These are phyloP conservation scores for Pseudogymnoascus sp. DNA, from an alignment of 2,329 filamentous ascomycete genomes.

Conservation along the genomic window DNA sequence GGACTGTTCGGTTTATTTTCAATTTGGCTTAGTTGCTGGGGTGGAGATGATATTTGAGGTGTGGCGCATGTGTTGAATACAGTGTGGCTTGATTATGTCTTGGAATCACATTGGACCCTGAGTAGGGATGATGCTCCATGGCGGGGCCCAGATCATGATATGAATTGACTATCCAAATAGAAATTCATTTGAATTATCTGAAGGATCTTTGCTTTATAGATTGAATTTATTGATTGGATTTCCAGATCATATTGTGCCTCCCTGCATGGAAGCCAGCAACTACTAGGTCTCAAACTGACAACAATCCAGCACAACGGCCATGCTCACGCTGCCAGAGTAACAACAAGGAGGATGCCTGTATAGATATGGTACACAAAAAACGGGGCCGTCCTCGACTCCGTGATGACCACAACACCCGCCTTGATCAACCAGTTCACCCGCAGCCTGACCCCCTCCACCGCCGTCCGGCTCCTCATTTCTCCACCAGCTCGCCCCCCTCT, in stretches of 20 bases:
- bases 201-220: not conserved
- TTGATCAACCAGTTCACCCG: conserved; percentile 41
- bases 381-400: conserved; percentile 68
- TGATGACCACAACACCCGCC: conserved; percentile 57
- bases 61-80: not conserved
- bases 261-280: not conserved
- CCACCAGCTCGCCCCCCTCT: conserved; percentile 25
- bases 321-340: conserved; percentile 70
- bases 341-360: conserved; percentile 70
- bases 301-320: conserved; percentile 55
- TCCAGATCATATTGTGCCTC: not conserved
- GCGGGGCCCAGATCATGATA: not conserved
- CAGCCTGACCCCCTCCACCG: conserved; percentile 32
- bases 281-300: not conserved
- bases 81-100: not conserved
- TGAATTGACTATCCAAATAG: not conserved
- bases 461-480: conserved; percentile 25
- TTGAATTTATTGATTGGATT: not conserved
- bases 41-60: not conserved
- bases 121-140: not conserved
- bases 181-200: not conserved
- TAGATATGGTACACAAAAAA: conserved; percentile 83
- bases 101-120: not conserved
- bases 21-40: not conserved
- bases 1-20: not conserved